Conservation (phyloP, 2,329 filamentous ascomycete genomes). For the Pseudocercospora eumusae region DNA sequence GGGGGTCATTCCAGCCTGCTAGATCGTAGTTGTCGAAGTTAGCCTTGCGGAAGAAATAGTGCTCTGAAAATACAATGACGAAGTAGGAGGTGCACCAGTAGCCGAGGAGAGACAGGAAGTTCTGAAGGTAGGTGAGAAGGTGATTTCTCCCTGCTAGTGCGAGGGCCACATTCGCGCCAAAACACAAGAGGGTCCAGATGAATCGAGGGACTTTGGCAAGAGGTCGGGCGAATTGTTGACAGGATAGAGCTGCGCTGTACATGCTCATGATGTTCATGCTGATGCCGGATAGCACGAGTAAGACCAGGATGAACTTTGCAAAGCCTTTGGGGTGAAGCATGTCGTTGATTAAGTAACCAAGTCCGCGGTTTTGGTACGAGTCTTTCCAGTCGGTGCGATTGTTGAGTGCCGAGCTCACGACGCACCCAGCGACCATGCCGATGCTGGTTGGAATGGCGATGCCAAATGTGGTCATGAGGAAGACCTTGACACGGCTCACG, state of each 20-base stretch:
- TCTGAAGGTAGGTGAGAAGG: constrained; percentile 47
- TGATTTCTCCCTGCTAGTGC: constrained; percentile 48
- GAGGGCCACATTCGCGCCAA: constrained; percentile 47
- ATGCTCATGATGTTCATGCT: constrained; percentile 46
- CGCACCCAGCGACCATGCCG: constrained; percentile 48
- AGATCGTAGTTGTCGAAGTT: constrained; percentile 48
- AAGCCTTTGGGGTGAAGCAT: constrained; percentile 51
- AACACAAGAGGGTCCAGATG: constrained; percentile 50
- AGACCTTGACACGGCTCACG: constrained; percentile 44
- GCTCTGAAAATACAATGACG: constrained; percentile 50
- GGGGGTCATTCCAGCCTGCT: constrained; percentile 49
- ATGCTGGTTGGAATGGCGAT: constrained; percentile 48
- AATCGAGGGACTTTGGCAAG: constrained; percentile 56
- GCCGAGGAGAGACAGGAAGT: constrained; percentile 50
- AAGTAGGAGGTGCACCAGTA: constrained; percentile 53
- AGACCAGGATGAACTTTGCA: constrained; percentile 51
- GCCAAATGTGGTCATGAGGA: constrained; percentile 46
- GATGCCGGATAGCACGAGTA: constrained; percentile 43
- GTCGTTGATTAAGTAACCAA: constrained; percentile 52
- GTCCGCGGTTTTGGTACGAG: constrained; percentile 46
- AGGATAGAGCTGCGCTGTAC: constrained; percentile 48
- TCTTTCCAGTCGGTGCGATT: constrained; percentile 46
- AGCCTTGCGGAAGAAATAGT: constrained; percentile 48
- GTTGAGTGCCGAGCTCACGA: constrained; percentile 39
- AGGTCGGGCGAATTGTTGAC: constrained; percentile 51